phyloP scores from a whole-genome alignment of 306 rosid species.

The Urtica urens region DNA sequence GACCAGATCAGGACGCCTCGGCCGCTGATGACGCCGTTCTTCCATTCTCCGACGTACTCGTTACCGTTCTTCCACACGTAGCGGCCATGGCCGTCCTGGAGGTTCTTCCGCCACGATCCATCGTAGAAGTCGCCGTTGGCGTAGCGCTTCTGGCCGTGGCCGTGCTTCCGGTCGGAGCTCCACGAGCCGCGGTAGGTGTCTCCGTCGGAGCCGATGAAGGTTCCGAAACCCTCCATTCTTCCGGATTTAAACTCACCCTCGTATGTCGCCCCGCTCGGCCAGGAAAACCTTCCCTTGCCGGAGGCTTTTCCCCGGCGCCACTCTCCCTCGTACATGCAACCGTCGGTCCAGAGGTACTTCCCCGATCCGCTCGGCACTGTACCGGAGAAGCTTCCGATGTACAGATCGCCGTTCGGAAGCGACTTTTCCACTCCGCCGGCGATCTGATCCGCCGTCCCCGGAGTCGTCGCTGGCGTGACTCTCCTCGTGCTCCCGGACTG shows the following conservation, averaged over 20 bases:
- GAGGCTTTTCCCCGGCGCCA: conserved; percentile 90
- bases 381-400: conserved; percentile 65
- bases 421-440: conserved; percentile 22
- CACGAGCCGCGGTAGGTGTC: conserved; percentile 70
- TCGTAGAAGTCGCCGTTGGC: conserved; percentile 74
- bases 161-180: conserved; percentile 67
- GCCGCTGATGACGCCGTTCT: conserved; percentile 65
- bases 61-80: conserved; percentile 87
- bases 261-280: conserved; percentile 93
- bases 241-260: conserved; percentile 92
- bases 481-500: conserved; percentile 47
- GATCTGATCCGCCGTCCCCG: conserved; percentile 5
- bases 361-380: conserved; percentile 75
- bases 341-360: conserved; percentile 79
- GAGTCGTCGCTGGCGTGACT: conserved; percentile 45
- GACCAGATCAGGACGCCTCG: conserved; percentile 64
- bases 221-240: conserved; percentile 80
- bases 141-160: conserved; percentile 62
- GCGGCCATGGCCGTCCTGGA: conserved; percentile 75
- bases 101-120: conserved; percentile 66
- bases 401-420: conserved; percentile 77
- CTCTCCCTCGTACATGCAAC: conserved; percentile 89
- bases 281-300: conserved; percentile 80
- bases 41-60: conserved; percentile 81
- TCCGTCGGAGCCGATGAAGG: conserved; percentile 74